Base-by-base conservation (phyloP, 257 asterid genomes). In the Plantago ovata region DNA sequence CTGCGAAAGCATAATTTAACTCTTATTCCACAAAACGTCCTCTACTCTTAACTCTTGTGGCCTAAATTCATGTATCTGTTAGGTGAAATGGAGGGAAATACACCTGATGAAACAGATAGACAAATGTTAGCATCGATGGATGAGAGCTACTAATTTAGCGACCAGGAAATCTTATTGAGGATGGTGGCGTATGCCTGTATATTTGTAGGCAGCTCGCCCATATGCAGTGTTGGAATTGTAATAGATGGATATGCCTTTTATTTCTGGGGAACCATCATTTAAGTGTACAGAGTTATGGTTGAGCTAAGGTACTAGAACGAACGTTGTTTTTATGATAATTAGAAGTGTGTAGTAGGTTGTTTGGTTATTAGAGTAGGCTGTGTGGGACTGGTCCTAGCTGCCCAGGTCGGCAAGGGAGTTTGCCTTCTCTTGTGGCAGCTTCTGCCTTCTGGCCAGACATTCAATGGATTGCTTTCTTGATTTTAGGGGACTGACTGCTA, bases 361-460 rank as follows among this genome's bases (percentile, higher is more conserved):
- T 28, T 41, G 36, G 36, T 28, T 28, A 59, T 47, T 75, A 66
- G 80, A 64, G 69, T 74, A 65, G 81, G 75, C 61, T 61, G 56
- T 52, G 64, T 40, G 59, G 61, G 56, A 43, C 49, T 71, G 51
- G 65, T 56, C 79, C 69, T 67, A 72, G 84, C 87, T 88, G 86
- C 94, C 95, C 95, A 88, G 95, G 90, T 83, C 81, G 72, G 94
- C 85, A 58, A 70, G 65, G 61, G 67, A 67, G 70, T 38, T 73
- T 80, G 94, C 87, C 79, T 54, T 77, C 96, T 81, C 89, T 88
- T 71, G 96, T 81, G 95, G 96, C 83, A 77, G 84, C 69, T 75
- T 75, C 64, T 74, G 84, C 82, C 69, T 75, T 75, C 64, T 74
- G 84, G 66, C 65, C 72, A 8, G 48, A 42, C 48, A 20, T 63